A percentile compares a stretch with the other conserved stretches of the same genome.
These are phyloP conservation scores for Gloeostereum incarnatum DNA, from an alignment of 768 basidiomycete species.

Conservation along the genomic window DNA sequence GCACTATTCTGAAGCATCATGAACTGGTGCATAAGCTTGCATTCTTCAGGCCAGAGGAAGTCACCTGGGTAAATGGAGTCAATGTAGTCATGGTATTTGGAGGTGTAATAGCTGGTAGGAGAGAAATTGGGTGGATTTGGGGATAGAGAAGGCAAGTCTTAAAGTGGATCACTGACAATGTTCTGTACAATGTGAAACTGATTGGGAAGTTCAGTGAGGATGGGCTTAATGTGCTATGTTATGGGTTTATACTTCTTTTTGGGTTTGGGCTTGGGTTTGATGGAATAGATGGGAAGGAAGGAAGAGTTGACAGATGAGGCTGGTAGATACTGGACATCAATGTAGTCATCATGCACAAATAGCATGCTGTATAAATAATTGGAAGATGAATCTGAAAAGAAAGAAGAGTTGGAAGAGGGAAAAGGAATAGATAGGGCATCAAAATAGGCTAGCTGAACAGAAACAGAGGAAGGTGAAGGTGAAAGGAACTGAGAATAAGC, in stretches of 20 bases:
- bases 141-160: conserved; percentile 2
- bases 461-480: too few species aligned
- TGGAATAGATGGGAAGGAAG: not conserved
- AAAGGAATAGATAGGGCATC: too few species aligned
- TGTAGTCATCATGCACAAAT: too few species aligned
- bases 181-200: conserved; percentile 11
- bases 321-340: too few species aligned
- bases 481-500: too few species aligned
- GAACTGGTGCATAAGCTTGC: not conserved
- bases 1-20: not conserved
- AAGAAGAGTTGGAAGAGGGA: too few species aligned
- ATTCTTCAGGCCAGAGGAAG: not conserved
- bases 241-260: conserved; percentile 16
- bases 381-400: too few species aligned
- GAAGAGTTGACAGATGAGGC: too few species aligned
- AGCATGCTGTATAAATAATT: too few species aligned
- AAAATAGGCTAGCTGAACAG: too few species aligned
- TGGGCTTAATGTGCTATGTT: conserved; percentile 9
- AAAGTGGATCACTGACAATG: conserved; percentile 7
- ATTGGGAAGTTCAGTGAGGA: conserved; percentile 9
- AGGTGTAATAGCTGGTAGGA: conserved; percentile 4
- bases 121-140: conserved; percentile 4
- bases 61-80: not conserved
- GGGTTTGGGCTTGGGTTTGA: not conserved
- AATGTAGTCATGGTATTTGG: not conserved